Evolutionary conservation across 1,139 yeast species (phyloP), one percentile per base, ranked within the genome.

Genomic region (Pichia norvegensis): DNA sequence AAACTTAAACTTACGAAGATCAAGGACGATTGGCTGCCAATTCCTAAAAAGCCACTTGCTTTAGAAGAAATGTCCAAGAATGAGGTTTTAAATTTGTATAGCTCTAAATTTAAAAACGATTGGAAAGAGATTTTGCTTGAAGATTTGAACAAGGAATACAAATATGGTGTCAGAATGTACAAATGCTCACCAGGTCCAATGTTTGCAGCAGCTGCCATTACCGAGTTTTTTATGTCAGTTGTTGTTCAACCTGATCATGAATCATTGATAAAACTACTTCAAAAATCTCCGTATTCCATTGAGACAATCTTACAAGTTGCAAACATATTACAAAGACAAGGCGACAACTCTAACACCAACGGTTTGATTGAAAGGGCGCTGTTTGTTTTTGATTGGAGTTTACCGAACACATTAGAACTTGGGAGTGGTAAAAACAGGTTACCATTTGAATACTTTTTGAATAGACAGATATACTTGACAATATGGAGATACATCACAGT

Each of bases 291-390:
- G 7, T 86, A 85, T 58, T 92, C 84, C 56, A 78, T 79, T 3
- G 88, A 84, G 49, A 81, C 92, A 0, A 67, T 86, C n/a, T 66
- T 87, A 40, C 95, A 86, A 64, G 85, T 82, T 1, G 85, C 95
- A 1, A 76, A 81, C 65, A 82, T 85, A 19, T 64, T 85, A 43
- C 72, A 81, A 33, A 74, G 94, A 61, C 92, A 85, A 56, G 95
- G 95, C 29, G 85, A 82, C 52, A 82, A 80, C 61, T 69, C 85
- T 38, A 68, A 83, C 52, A 72, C 90, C 53, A 80, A 78, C 59
- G 86, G 88, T 0, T 66, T 85, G 42, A 68, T 86, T 11, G 95
- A 87, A 57, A 73, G 85, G 52, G 85, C 90, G 4, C 65, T 88
- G 20, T 84, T 86, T 59, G 81, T 83, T 1, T 85, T 84, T 63